phyloP scores from a whole-genome alignment of 192 early-diverging fungal genomes.

The Coemansia sp. region DNA sequence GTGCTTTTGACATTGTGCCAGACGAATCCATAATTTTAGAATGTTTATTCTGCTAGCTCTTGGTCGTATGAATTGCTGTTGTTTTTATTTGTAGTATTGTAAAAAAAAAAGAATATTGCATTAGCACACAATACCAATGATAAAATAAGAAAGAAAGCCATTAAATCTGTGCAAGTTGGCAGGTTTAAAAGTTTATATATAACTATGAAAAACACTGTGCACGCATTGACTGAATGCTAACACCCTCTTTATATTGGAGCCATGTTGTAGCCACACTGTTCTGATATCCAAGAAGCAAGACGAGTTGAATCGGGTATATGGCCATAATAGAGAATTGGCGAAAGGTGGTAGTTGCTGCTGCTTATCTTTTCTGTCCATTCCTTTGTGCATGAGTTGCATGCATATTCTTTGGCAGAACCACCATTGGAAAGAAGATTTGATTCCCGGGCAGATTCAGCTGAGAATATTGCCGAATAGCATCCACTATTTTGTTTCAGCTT shows the following conservation, averaged over 20 bases:
- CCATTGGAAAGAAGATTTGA: slow-evolving; percentile 9
- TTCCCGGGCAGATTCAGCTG: slow-evolving; percentile 34
- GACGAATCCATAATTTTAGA: background rate
- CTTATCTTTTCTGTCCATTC: slow-evolving; percentile 37
- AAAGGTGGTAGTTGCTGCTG: slow-evolving; percentile 25
- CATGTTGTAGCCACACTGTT: slow-evolving; percentile 44
- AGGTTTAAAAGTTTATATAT: too few relatives aligned
- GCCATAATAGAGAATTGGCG: slow-evolving; percentile 51
- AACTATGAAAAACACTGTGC: too few relatives aligned
- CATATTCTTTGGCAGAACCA: slow-evolving; percentile 9
- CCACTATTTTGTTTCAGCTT: slow-evolving; percentile 15
- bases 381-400: slow-evolving; percentile 40
- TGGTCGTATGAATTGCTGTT: background rate
- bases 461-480: slow-evolving; percentile 41
- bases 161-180: too few relatives aligned
- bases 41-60: background rate
- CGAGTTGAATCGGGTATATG: slow-evolving; percentile 43
- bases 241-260: slow-evolving; percentile 10
- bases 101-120: too few relatives aligned
- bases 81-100: too few relatives aligned
- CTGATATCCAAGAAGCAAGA: slow-evolving; percentile 50
- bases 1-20: slow-evolving; percentile 17
- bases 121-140: too few relatives aligned
- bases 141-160: too few relatives aligned
- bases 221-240: too few relatives aligned